Evolutionary conservation across 306 rosid genomes (phyloP), one percentile per base, ranked within the genome.

Genomic region (Medicago truncatula): DNA sequence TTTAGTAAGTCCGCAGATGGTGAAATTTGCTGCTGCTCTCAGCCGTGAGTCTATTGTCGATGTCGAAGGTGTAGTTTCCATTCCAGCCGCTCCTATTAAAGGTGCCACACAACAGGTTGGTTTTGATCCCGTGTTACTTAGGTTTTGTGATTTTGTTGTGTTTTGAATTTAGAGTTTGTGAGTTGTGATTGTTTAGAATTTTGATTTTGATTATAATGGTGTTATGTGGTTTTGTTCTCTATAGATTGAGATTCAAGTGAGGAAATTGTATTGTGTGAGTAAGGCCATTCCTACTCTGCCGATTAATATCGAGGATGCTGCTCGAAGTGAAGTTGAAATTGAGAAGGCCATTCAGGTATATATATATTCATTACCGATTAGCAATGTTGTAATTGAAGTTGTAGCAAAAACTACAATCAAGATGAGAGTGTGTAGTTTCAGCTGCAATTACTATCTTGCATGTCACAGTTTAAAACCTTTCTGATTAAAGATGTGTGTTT

Each of bases 231-330:
- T 47, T 67, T 76, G 67, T 73, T 81, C 2, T 67, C 47, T 59
- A 70, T 80, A 92, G 97, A 97, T 96, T 47, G 99, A 96, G 80
- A 76, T 96, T 77, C 98, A 90, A 82, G 97, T 90, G 62, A 92
- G 83, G 74, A 96, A 92, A 75, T 21, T 92, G 50, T 73, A 85
- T 52, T 90, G 97, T 72, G 78, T 96, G 15, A 78, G 81, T 58
- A 92, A 78, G 88, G 93, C 99, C 15, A 73, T 88, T 21, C 90
- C 92, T 25, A 81, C 75, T n/a, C 82, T 92, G 8, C 97, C 98
- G 5, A 88, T 96, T 34, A 92, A 78, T 47, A 66, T 96, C 6
- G 99, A 92, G 81, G 99, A 96, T 80, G 98, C 98, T 62, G 93
- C 97, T 57, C 79, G 98, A 20, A 93, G 98, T 63, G 98, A 93